Base-by-base conservation (phyloP, 257 asterid genomes). In the Solanum tacnaense region DNA sequence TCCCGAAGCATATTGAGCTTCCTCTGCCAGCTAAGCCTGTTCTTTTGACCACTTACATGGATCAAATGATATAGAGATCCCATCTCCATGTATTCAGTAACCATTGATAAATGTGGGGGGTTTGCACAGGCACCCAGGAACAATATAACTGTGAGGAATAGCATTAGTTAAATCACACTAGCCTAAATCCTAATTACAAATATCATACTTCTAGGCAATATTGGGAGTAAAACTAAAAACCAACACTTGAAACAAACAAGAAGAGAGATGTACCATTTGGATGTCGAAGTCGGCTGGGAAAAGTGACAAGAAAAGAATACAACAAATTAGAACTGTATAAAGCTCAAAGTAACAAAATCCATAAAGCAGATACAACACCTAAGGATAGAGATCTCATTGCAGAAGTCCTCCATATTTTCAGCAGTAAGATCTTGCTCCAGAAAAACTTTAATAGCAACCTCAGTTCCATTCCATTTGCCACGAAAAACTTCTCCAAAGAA, bases 401-500 rank as follows among this genome's bases (percentile, higher is more conserved):
- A 97, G 86, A 96, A 97, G 87, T 97, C 99, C 93, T 96, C 99
- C 99, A 96, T 97, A 87, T 96, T 97, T 93, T 97, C 99, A 84
- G 97, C 97, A 89, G 98, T 97, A 89, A 97, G 98, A 89, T 97
- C 99, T 93, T 97, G 99, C 94, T 96, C 99, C 93, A 97, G 88
- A 90, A 97, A 97, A 88, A 96, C 96, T 92, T 97, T 97, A 89
- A 97, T 93, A 73, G 99, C 99, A 91, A 97, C 99, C 88, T 96
- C 98, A 62, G 98, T 95, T 71, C 99, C 99, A 91, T 97, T 96
- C 99, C 99, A 97, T 89, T 90, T 88, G 90, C 99, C 99, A 87
- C 98, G 98, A 81, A 97, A 97, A 88, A 97, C 99, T 92, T 97
- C 99, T 70, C 98, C 99, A 89, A 97, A 97, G 90, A 97, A 97